Conservation (phyloP, 2,329 filamentous ascomycete species). For the Talaromyces sp. region DNA sequence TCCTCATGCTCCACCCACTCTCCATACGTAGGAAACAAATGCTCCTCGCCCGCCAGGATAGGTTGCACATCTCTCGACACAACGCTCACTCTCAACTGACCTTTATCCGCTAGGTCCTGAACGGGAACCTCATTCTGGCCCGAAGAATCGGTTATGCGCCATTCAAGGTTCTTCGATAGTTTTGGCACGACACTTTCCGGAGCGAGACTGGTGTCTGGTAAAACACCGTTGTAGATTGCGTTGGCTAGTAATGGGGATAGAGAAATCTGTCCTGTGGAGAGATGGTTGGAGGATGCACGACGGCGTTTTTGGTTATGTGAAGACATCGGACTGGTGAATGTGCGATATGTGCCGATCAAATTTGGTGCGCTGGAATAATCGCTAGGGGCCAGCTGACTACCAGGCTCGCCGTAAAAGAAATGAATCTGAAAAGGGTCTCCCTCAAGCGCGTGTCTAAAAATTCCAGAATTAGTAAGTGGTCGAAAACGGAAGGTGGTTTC, state of each 20-base stretch:
- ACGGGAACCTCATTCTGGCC: slow-evolving; percentile 20
- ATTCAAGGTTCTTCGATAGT: slow-evolving; percentile 22
- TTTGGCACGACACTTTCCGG: slow-evolving; percentile 20
- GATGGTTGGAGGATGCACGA: not conserved
- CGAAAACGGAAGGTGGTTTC: not conserved
- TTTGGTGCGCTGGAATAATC: slow-evolving; percentile 48
- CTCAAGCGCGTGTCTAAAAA: slow-evolving; percentile 42
- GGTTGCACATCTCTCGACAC: slow-evolving; percentile 23
- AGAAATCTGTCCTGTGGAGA: slow-evolving; percentile 19
- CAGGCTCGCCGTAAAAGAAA: slow-evolving; percentile 60
- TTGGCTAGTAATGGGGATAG: slow-evolving; percentile 23
- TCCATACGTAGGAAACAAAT: slow-evolving; percentile 25
- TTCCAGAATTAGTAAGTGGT: slow-evolving; percentile 6
- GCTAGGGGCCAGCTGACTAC: slow-evolving; percentile 34
- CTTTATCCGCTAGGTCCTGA: slow-evolving; percentile 19
- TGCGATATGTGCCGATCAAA: slow-evolving; percentile 60
- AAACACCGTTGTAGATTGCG: slow-evolving; percentile 5
- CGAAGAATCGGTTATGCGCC: slow-evolving; percentile 20
- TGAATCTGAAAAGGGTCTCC: slow-evolving; percentile 63
- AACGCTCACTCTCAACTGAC: slow-evolving; percentile 18
- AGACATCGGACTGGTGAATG: slow-evolving; percentile 40
- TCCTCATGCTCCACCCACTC: slow-evolving; percentile 17
- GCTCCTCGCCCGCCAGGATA: slow-evolving; percentile 16
- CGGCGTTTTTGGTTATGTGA: not conserved
- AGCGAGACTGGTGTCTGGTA: slow-evolving; percentile 18